Conservation (phyloP, 345 rosid genomes). For the Sonneratia caseolaris region DNA sequence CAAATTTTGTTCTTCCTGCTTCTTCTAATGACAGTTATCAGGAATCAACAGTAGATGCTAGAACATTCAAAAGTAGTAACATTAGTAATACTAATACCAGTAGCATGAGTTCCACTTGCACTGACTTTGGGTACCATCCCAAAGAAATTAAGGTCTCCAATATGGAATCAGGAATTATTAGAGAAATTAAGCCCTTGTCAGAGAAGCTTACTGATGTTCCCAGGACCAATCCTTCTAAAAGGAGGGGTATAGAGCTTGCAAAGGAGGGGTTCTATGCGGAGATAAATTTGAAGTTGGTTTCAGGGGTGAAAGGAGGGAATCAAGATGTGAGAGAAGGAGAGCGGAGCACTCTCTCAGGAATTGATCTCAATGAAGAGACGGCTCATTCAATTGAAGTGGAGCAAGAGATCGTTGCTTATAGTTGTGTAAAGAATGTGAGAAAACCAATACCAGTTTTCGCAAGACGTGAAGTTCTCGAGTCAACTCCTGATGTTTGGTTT, state of each 20-base stretch:
- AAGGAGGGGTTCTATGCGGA: neutral
- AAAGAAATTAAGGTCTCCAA: neutral
- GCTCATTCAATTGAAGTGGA: neutral
- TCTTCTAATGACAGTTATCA: conserved; percentile 1
- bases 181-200: neutral
- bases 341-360: neutral
- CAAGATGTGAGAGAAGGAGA: neutral
- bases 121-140: neutral
- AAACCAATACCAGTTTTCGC: neutral
- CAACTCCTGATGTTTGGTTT: neutral
- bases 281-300: neutral
- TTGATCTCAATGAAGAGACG: conserved; percentile 3
- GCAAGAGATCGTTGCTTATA: neutral
- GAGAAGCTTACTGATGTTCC: conserved; percentile 1
- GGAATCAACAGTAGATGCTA: conserved; percentile 1
- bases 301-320: neutral
- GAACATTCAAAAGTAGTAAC: neutral
- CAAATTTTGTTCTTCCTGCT: neutral
- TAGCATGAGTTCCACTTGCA: conserved; percentile 2
- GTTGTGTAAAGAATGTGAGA: neutral
- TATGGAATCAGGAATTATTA: neutral
- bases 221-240: neutral
- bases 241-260: neutral
- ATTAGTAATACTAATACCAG: neutral
- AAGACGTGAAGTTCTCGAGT: neutral